Evolutionary conservation across 768 basidiomycete genomes (phyloP), one percentile per base, ranked within the genome.

Genomic region (Suillus spraguei): DNA sequence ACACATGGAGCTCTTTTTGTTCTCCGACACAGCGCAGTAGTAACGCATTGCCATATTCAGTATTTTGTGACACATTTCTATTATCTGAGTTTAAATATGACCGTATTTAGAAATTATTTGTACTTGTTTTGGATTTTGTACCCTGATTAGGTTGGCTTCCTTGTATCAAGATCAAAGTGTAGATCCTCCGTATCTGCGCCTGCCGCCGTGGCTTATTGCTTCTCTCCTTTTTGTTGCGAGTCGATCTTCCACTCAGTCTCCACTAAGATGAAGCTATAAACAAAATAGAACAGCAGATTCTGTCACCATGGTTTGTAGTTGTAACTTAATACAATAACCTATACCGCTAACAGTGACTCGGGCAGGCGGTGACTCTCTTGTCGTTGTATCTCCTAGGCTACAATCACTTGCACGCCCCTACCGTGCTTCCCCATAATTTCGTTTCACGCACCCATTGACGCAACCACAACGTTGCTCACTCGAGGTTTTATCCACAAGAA

Each of bases 21-120:
- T 68, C 72, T 75, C 74, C 76, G 74, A 72, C 72, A 1, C 67
- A 62, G 68, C n/a, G 13, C 7, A 60, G 75, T 66, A 71, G 74
- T 42, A 77, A 76, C 16, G 59, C 60, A 32, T 16, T 71, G 1
- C 75, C 64, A 54, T 61, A 67, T 24, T 2, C 3, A 59, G 63
- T 14, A 50, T 36, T 69, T 6, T 65, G 52, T 66, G 72, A 65
- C 52, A 41, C 10, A 11, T 28, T 28, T 10, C 9, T 17, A 13
- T 33, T n/a, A 33, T 61, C 71, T 66, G 75, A 61, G 66, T 67
- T 49, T 74, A 44, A 73, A 77, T 69, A 71, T 66, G 44, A 35
- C 69, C 67, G 65, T 62, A 74, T 71, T 70, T 75, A 3, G 66
- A 67, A 53, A 20, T 32, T 17, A 2, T 55, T 61, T 58, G 39